phyloP scores from a whole-genome alignment of 179 eudicot species.

The Corrigiola litoralis region DNA sequence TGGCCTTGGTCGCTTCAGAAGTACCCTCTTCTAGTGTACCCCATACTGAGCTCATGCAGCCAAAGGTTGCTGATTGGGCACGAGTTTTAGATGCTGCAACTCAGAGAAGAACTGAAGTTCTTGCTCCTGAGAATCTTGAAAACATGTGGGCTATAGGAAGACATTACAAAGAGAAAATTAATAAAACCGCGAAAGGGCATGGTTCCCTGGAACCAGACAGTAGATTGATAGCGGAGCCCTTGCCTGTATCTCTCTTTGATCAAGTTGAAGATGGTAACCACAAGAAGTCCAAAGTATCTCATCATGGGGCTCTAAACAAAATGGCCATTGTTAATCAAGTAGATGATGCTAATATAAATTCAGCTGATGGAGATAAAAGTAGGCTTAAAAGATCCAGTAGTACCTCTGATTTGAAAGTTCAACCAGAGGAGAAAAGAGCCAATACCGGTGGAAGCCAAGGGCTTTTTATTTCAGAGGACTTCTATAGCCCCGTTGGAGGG shows the following conservation, averaged over 20 bases:
- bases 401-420: slow-evolving; percentile 59
- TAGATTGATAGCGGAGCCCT: slow-evolving; percentile 26
- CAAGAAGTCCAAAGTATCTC: slow-evolving; percentile 24
- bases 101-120: slow-evolving; percentile 91
- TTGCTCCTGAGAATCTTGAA: slow-evolving; percentile 96
- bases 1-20: slow-evolving; percentile 32
- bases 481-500: slow-evolving; percentile 49
- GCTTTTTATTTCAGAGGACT: slow-evolving; percentile 61
- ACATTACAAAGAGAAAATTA: slow-evolving; percentile 71
- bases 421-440: slow-evolving; percentile 31
- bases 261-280: slow-evolving; percentile 23
- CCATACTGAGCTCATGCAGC: slow-evolving; percentile 40
- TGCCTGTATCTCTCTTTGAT: slow-evolving; percentile 31
- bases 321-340: slow-evolving; percentile 26
- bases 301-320: slow-evolving; percentile 25
- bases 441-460: slow-evolving; percentile 37
- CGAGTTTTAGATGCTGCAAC: slow-evolving; percentile 84
- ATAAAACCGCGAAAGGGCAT: slow-evolving; percentile 43
- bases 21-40: slow-evolving; percentile 23
- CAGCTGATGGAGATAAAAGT: slow-evolving; percentile 32
- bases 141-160: slow-evolving; percentile 97
- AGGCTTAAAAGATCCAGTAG: slow-evolving; percentile 75
- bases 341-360: slow-evolving; percentile 15
- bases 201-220: slow-evolving; percentile 31
- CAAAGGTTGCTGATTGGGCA: slow-evolving; percentile 80